Percentiles rank a stretch among this genome's conserved stretches.
These are phyloP conservation scores for Alternaria dauci DNA, from an alignment of 2,329 filamentous ascomycete species.

Conservation along the genomic window DNA sequence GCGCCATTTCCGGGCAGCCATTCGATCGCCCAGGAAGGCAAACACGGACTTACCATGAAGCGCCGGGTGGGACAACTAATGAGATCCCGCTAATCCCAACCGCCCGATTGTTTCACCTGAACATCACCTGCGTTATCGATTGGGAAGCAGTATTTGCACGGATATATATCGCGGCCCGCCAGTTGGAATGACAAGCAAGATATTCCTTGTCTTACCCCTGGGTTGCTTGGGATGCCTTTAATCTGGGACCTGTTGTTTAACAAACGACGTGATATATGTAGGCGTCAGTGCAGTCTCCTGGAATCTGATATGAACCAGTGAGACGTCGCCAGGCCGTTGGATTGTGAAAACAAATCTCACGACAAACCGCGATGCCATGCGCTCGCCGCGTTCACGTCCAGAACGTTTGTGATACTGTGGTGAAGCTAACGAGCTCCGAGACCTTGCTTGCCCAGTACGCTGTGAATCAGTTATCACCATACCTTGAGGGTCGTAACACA, in stretches of 20 bases:
- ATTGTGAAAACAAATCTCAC: constrained; percentile 2
- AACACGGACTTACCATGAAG: constrained; percentile 26
- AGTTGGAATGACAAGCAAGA: constrained; percentile 19
- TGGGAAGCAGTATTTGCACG: constrained; percentile 24
- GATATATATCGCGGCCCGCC: constrained; percentile 27
- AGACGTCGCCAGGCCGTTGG: not conserved
- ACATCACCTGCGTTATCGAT: constrained; percentile 26
- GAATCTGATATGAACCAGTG: constrained; percentile 8
- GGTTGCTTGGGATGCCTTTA: not conserved
- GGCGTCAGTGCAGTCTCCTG: not conserved
- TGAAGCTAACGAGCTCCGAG: not conserved
- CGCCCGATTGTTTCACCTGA: constrained; percentile 32
- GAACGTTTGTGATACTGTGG: not conserved
- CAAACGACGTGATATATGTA: not conserved
- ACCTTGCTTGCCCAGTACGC: not conserved
- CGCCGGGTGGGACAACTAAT: constrained; percentile 26
- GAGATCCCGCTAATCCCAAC: constrained; percentile 13
- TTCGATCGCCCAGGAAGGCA: constrained; percentile 10
- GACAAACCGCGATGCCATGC: not conserved
- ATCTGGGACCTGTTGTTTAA: constrained; percentile 2
- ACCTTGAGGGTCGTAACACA: not conserved
- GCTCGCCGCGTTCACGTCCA: not conserved
- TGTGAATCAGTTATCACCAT: not conserved
- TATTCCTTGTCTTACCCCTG: constrained; percentile 17
- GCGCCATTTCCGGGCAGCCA: constrained; percentile 17